These are phyloP conservation scores for Xylariaceae sp. DNA, from an alignment of 2,329 filamentous ascomycete genomes.

Conservation along the genomic window DNA sequence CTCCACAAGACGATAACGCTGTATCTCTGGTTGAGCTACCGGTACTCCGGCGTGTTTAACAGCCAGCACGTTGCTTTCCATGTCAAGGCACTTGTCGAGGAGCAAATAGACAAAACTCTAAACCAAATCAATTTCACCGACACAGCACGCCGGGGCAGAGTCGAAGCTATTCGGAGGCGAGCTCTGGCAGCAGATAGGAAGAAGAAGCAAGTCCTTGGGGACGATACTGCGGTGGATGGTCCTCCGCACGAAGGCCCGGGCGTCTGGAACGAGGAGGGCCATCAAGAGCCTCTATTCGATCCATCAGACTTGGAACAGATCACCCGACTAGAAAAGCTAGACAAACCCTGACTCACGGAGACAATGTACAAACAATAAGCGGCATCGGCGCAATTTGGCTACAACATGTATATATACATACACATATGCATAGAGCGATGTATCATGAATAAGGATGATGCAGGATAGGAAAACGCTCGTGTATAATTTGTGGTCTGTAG, in stretches of 20 bases:
- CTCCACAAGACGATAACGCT: conserved; percentile 82
- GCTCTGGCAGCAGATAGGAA: conserved; percentile 19
- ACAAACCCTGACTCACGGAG: neutral
- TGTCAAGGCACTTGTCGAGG: conserved; percentile 76
- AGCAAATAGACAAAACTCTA: conserved; percentile 69
- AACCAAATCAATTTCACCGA: conserved; percentile 56
- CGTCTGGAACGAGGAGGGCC: conserved; percentile 40
- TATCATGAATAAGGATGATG: conserved; percentile 4
- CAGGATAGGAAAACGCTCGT: conserved; percentile 1
- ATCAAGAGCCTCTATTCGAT: conserved; percentile 40
- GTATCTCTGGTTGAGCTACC: conserved; percentile 93
- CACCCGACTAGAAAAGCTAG: conserved; percentile 1
- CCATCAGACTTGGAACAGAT: conserved; percentile 25
- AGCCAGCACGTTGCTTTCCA: conserved; percentile 77
- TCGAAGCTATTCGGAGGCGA: conserved; percentile 28
- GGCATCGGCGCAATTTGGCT: neutral
- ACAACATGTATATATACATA: conserved; percentile 3
- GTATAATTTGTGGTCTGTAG: neutral
- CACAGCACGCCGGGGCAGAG: conserved; percentile 38
- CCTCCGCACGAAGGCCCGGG: conserved; percentile 29
- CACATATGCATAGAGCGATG: conserved; percentile 10
- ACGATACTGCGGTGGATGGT: conserved; percentile 6
- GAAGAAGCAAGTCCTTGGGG: conserved; percentile 29
- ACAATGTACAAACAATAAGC: neutral
- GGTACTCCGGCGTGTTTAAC: conserved; percentile 78